A percentile compares a stretch with the other conserved stretches of the same genome.
These are phyloP conservation scores for Yarrowia bubula DNA, from an alignment of 805 yeast species.

Conservation along the genomic window DNA sequence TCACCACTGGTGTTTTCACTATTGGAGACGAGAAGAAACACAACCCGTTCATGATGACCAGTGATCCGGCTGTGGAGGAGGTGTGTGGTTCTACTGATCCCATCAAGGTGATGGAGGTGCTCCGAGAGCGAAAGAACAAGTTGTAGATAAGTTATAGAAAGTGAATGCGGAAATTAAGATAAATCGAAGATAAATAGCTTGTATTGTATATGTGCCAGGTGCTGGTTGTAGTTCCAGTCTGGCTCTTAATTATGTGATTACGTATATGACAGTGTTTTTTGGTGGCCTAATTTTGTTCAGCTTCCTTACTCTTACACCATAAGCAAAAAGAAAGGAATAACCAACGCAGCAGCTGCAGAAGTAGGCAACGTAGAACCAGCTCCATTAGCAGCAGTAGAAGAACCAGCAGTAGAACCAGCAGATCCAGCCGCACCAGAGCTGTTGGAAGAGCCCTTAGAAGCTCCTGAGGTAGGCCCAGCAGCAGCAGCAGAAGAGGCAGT, in stretches of 20 bases:
- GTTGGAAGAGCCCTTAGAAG: not conserved
- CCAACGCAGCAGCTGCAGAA: not conserved
- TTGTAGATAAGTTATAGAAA: not conserved
- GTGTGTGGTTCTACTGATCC: constrained; percentile 49
- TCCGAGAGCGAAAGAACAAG: constrained; percentile 76
- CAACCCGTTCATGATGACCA: constrained; percentile 86
- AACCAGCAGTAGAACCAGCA: not conserved
- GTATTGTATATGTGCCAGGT: not conserved
- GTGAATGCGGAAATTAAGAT: too few species aligned
- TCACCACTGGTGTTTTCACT: constrained; percentile 84
- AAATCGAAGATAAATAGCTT: not conserved
- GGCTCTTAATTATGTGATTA: too few species aligned
- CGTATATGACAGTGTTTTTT: not conserved
- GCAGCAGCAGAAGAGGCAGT: not conserved
- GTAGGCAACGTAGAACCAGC: not conserved
- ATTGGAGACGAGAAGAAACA: constrained; percentile 74
- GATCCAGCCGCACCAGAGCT: not conserved
- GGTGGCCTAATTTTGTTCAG: not conserved
- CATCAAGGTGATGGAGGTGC: constrained; percentile 62
- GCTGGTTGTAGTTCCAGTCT: not conserved
- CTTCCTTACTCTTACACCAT: not conserved
- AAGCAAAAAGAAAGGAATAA: not conserved
- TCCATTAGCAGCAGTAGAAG: not conserved
- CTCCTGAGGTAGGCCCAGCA: not conserved
- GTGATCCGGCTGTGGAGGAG: constrained; percentile 59